Evolutionary conservation across 139 green algal genomes (phyloP), one percentile per base, ranked within the genome.

Genomic region (Ostreobium quekettii): DNA sequence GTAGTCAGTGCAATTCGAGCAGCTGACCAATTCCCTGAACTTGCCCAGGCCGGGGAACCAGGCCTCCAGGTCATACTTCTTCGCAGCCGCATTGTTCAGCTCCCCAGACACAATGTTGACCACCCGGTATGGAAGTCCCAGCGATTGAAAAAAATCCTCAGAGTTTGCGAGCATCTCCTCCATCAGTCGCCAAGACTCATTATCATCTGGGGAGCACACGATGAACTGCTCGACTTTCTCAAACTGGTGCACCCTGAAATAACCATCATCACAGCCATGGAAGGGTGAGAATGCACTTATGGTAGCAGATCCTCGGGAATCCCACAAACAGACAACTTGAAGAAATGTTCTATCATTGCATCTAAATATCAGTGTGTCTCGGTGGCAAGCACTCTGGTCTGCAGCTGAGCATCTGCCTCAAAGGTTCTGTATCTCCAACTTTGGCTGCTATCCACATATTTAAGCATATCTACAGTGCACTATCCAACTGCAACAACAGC

Each of bases 161-260:
- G 90, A 87, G 70, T 97, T 98, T 60, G 47, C 82, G 48, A 99
- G 77, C 95, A 99, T 97, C 78, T 98, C 89, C 46, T 99, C 95
- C 80, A 97, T 86, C 32, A 89, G 71, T 62, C 93, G 75, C 95
- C 95, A 99, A 46, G 76, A 90, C 47, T 80, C 76, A 65, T 95
- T 86, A 70, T 86, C 90, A 47, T 94, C 73, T 4, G 88, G 86
- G 11, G 75, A 85, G 39, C 79, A 85, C 37, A 99, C 89, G 62
- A 89, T 79, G 74, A 99, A 99, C 83, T 99, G 95, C 86, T 99
- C 95, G 61, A 99, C 89, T 80, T 99, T 97, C 71, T 97, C 92
- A 80, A 96, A 68, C 53, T 68, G 61, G 53, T 68, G 61, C 61
- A 68, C 61, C 19, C 61, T 53, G 42, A 11, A 53, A 26, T 53